Percentiles rank a stretch among this genome's conserved stretches.
Conservation (phyloP, 140 eudicot genomes). For the Flaveria floridana region DNA sequence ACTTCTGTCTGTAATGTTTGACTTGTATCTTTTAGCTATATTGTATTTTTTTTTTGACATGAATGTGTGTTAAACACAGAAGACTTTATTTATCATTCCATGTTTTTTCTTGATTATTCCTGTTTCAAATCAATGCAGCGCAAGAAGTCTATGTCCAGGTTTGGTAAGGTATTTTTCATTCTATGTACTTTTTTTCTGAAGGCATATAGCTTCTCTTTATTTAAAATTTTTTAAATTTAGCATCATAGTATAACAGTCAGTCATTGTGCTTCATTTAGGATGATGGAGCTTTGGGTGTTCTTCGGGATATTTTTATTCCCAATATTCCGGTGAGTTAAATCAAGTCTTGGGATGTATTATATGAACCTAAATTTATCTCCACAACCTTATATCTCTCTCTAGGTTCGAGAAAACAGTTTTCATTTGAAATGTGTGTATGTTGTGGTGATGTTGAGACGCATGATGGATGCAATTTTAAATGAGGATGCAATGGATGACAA, state of each 20-base stretch:
- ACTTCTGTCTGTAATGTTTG: background rate
- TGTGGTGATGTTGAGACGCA: constrained; percentile 93
- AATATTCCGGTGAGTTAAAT: constrained; percentile 66
- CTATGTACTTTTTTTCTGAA: constrained; percentile 13
- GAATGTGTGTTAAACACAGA: background rate
- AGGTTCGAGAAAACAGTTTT: constrained; percentile 70
- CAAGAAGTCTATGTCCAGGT: constrained; percentile 40
- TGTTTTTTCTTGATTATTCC: constrained; percentile 22
- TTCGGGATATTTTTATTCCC: constrained; percentile 75
- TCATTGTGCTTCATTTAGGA: constrained; percentile 48
- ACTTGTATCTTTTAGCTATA: background rate
- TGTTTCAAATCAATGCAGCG: constrained; percentile 47
- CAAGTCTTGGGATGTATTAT: constrained; percentile 12
- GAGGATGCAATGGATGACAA: constrained; percentile 95
- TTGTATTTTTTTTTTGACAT: background rate
- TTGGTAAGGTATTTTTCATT: constrained; percentile 46
- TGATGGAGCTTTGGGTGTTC: constrained; percentile 69
- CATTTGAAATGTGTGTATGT: constrained; percentile 79
- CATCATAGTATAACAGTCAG: constrained; percentile 5
- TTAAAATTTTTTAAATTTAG: background rate
- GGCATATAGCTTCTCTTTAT: background rate
- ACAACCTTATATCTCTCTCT: constrained; percentile 16
- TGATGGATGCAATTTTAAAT: constrained; percentile 89
- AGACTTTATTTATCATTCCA: background rate
- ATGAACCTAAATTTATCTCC: constrained; percentile 11